Conservation (phyloP, 2,329 filamentous ascomycete species). For the Talaromyces sp. region DNA sequence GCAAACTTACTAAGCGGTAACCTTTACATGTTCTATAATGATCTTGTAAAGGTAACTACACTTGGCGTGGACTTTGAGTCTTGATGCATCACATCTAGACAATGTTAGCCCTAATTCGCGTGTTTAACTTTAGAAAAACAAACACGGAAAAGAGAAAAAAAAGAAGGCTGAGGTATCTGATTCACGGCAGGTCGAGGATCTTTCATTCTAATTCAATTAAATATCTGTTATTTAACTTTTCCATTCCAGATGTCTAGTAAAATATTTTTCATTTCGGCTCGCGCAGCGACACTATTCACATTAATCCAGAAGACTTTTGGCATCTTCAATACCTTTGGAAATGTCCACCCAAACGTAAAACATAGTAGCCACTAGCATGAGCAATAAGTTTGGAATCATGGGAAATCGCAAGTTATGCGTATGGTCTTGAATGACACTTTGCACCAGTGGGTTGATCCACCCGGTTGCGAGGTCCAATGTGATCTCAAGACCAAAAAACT, state of each 20-base stretch:
- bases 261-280: background rate
- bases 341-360: slow-evolving; percentile 14
- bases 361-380: slow-evolving; percentile 9
- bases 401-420: slow-evolving; percentile 14
- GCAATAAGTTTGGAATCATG: slow-evolving; percentile 14
- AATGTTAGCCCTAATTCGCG: too few species aligned
- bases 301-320: background rate
- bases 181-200: background rate
- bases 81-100: too few species aligned
- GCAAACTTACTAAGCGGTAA: too few species aligned
- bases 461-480: slow-evolving; percentile 14
- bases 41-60: too few species aligned
- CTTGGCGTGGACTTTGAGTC: too few species aligned
- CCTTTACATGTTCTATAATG: too few species aligned
- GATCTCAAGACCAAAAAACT: slow-evolving; percentile 14
- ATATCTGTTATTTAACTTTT: too few species aligned
- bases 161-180: background rate
- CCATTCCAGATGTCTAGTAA: too few species aligned
- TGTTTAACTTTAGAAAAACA: too few species aligned
- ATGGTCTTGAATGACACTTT: slow-evolving; percentile 12
- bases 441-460: slow-evolving; percentile 14
- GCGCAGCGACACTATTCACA: background rate
- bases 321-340: slow-evolving; percentile 12
- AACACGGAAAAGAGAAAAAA: too few species aligned
- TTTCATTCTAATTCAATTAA: too few species aligned